A percentile compares a stretch with the other conserved stretches of the same genome.
These are phyloP conservation scores for Stentor roeselii DNA, from an alignment of 73 alveolate genomes.

Conservation along the genomic window DNA sequence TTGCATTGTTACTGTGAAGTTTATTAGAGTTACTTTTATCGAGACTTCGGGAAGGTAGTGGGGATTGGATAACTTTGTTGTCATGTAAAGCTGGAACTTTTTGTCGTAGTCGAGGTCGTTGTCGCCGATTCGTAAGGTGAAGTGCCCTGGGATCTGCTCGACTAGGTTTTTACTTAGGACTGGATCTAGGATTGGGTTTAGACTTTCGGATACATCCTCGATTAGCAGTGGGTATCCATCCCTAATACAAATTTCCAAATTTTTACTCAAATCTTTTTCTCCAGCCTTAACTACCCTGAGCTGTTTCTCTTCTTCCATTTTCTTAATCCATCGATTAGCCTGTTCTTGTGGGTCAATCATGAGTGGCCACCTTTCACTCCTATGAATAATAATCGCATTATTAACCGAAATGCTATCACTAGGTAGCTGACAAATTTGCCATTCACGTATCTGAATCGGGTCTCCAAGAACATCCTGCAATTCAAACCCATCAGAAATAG, in stretches of 20 bases:
- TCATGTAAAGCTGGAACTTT: conserved; percentile 93
- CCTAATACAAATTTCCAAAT: conserved; percentile 81
- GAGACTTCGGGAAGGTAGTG: conserved; percentile 98
- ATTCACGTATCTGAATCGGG: conserved; percentile 87
- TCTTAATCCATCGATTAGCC: conserved; percentile 99
- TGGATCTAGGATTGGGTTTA: conserved; percentile 98
- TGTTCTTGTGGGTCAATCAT: conserved; percentile 98
- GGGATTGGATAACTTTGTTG: conserved; percentile 99
- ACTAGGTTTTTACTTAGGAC: conserved; percentile 85
- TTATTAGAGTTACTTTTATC: conserved; percentile 96
- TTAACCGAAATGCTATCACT: conserved; percentile 93
- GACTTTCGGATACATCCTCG: conserved; percentile 92
- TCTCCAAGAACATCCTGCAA: conserved; percentile 79
- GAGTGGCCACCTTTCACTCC: conserved; percentile 97
- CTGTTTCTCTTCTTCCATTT: conserved; percentile 80
- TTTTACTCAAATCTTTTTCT: conserved; percentile 71
- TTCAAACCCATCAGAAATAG: conserved; percentile 73
- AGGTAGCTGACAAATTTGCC: conserved; percentile 85
- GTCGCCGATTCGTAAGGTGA: conserved; percentile 72
- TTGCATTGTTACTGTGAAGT: conserved; percentile 99
- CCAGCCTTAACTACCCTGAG: conserved; percentile 68
- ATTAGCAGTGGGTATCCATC: conserved; percentile 91
- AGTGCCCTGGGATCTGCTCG: conserved; percentile 64
- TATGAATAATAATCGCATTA: conserved; percentile 93
- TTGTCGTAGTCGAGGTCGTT: conserved; percentile 88